These are phyloP conservation scores for Climacium dendroides DNA, from an alignment of 225 moss, liverwort and hornwort species.

Conservation along the genomic window DNA sequence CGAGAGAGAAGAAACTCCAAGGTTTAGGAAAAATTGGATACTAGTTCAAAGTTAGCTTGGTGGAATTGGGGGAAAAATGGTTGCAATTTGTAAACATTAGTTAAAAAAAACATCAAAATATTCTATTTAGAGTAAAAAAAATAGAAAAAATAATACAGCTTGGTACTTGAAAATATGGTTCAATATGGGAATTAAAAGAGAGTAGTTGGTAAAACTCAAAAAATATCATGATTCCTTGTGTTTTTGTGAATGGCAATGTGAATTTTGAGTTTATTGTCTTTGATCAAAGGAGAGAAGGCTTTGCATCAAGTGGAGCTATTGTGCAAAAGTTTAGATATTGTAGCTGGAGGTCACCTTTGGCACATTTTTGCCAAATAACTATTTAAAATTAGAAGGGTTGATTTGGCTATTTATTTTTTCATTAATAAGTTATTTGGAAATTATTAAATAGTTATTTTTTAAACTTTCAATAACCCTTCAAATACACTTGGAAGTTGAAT, in stretches of 20 bases:
- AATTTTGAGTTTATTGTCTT: background rate
- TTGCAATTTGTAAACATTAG: background rate
- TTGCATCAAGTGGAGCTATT: background rate
- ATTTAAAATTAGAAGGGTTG: background rate
- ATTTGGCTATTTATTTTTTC: rapidly evolving
- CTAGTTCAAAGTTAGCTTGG: background rate
- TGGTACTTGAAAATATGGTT: rapidly evolving
- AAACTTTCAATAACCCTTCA: rapidly evolving
- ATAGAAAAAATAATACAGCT: rapidly evolving
- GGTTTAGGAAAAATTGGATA: rapidly evolving
- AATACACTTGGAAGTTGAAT: background rate
- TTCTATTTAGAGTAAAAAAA: background rate
- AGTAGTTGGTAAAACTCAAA: rapidly evolving
- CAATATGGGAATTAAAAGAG: background rate
- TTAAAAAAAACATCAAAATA: background rate
- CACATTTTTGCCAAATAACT: background rate
- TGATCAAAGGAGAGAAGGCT: rapidly evolving
- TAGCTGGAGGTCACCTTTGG: rapidly evolving
- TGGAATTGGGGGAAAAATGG: no score
- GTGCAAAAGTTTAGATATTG: rapidly evolving
- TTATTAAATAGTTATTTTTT: no score
- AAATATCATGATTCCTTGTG: rapidly evolving
- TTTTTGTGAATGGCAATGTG: background rate
- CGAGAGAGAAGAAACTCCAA: no score
- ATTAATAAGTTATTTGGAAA: rapidly evolving